These are phyloP conservation scores for Vaccinium myrtillus DNA, from an alignment of 148 eudicot genomes.

Conservation along the genomic window DNA sequence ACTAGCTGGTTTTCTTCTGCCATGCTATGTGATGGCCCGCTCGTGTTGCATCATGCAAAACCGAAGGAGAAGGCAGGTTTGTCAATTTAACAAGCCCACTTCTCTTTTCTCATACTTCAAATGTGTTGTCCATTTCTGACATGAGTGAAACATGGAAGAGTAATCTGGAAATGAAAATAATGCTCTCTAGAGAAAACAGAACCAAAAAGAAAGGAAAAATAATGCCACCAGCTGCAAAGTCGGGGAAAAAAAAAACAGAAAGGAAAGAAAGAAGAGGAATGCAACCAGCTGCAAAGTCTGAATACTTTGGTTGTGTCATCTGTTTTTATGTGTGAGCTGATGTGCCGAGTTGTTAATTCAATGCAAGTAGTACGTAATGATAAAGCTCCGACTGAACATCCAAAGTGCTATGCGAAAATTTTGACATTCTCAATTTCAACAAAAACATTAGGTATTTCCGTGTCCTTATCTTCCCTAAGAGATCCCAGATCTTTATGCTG, in stretches of 20 bases:
- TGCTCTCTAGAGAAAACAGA: not conserved
- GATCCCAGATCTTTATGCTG: not conserved
- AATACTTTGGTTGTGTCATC: not conserved
- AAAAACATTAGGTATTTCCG: not conserved
- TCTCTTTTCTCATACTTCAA: not conserved
- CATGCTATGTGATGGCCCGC: slow-evolving; percentile 70
- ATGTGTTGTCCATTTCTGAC: not conserved
- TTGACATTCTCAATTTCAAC: not conserved
- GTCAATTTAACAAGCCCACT: not conserved
- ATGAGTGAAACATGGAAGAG: not conserved
- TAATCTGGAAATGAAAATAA: not conserved
- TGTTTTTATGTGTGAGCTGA: not conserved
- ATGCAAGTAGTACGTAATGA: not conserved
- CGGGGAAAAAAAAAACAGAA: too few relatives aligned
- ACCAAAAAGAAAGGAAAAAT: not conserved
- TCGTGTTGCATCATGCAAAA: slow-evolving; percentile 57
- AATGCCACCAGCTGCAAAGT: too few relatives aligned
- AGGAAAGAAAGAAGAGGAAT: not conserved
- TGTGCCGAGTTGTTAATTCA: not conserved
- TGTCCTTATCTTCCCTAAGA: not conserved
- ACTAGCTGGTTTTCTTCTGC: slow-evolving; percentile 76
- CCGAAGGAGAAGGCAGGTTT: slow-evolving; percentile 68
- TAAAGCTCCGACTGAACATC: not conserved
- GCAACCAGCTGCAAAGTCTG: too few relatives aligned
- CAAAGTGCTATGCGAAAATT: not conserved